Evolutionary conservation across 108 stramenopile species (phyloP).

Genomic region (Cyclotella atomus): DNA sequence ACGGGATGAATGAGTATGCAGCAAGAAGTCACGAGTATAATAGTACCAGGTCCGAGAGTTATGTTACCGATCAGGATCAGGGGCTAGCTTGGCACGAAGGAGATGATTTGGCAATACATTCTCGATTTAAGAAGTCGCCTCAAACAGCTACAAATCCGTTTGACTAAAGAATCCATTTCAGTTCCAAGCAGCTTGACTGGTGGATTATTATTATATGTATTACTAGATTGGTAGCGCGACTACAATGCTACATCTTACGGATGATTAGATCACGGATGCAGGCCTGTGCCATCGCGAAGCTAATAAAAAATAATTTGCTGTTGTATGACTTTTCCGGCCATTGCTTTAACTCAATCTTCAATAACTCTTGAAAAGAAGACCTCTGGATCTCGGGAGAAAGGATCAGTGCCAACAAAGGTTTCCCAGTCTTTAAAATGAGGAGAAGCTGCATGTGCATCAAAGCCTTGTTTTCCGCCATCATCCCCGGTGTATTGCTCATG

Average conservation of each 20-base stretch:
- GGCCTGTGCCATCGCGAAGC: neutral
- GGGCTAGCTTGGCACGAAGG: neutral
- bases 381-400: slow-evolving; percentile 45
- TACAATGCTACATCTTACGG: too few relatives aligned
- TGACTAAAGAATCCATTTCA: neutral
- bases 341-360: slow-evolving; percentile 5
- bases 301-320: too few relatives aligned
- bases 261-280: too few relatives aligned
- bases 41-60: neutral
- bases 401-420: slow-evolving; percentile 47
- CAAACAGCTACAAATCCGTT: neutral
- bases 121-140: neutral
- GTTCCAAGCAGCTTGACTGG: too few relatives aligned
- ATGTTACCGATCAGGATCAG: neutral
- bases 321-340: too few relatives aligned
- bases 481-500: slow-evolving; percentile 56
- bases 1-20: neutral
- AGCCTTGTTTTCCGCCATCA: slow-evolving; percentile 53
- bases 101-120: neutral
- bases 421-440: slow-evolving; percentile 63
- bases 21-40: too few relatives aligned
- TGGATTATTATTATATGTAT: too few relatives aligned
- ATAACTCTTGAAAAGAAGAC: slow-evolving; percentile 45
- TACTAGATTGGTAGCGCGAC: too few relatives aligned
- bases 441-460: slow-evolving; percentile 51